These are phyloP conservation scores for Sideroxylon spinosum DNA, from an alignment of 179 eudicot genomes.

Conservation along the genomic window DNA sequence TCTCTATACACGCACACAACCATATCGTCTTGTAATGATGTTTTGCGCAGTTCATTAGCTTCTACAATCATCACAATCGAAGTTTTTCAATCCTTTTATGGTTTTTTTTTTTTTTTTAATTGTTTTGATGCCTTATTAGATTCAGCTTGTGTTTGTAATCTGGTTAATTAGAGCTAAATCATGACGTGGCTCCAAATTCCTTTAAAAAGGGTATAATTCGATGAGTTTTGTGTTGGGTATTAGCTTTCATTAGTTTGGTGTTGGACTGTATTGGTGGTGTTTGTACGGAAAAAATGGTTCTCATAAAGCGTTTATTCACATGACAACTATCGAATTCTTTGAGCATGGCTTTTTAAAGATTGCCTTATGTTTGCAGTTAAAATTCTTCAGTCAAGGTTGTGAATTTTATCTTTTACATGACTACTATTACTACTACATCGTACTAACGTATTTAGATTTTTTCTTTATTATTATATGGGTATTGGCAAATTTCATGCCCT, in stretches of 20 bases:
- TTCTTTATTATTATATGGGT: not conserved
- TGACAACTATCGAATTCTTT: not conserved
- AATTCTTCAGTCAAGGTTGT: too few species aligned
- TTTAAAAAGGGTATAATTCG: not conserved
- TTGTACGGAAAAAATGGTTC: not conserved
- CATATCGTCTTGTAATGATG: not conserved
- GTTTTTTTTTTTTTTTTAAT: not conserved
- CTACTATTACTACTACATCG: not conserved
- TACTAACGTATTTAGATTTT: not conserved
- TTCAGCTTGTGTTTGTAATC: not conserved
- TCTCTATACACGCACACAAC: not conserved
- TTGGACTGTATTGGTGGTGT: not conserved
- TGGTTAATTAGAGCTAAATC: not conserved
- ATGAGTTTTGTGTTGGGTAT: not conserved
- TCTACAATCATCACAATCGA: not conserved
- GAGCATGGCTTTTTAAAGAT: not conserved
- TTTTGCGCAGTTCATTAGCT: not conserved
- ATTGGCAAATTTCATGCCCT: not conserved
- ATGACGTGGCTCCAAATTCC: not conserved
- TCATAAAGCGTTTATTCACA: not conserved
- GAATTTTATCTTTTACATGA: too few species aligned
- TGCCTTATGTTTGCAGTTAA: too few species aligned
- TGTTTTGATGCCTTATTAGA: not conserved
- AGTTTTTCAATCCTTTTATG: not conserved
- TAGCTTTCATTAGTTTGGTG: not conserved